Evolutionary conservation across 495 filamentous ascomycete genomes (phyloP), one percentile per base, ranked within the genome.

Genomic region (Astrothelium macrocarpum): DNA sequence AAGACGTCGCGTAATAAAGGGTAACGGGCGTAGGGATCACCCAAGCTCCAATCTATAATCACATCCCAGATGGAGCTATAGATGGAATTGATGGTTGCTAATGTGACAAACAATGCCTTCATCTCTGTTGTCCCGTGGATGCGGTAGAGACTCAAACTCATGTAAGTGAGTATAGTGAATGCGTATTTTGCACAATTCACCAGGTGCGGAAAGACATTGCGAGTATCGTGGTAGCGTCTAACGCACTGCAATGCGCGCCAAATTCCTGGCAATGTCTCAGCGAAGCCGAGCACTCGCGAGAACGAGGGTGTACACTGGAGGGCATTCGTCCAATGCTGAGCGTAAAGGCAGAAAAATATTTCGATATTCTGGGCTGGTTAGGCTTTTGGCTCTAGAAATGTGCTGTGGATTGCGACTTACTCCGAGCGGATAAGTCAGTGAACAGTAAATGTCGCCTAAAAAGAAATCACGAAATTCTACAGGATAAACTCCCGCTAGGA

Each of bases 401-500:
- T 5, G 20, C 7, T 2, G n/a, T 23, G n/a, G 28, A 12, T 16
- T 29, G 59, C 1, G 39, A 84, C 90, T 79, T 81, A 95, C 90
- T 28, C 90, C 87, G 71, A 90, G 88, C 32, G 86, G 80, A 74
- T 98, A 97, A 9, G 91, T 94, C 60, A 91, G 82, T 4, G 94
- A 97, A 72, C 94, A 97, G 71, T 90, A 95, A 81, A 97, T 97
- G 71, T 98, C 94, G 18, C 94, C 94, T 0, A 97, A 80, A 74
- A 96, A 98, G 77, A 98, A 97, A 72, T 98, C 94, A 64, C 91
- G 84, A 71, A 97, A 98, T 72, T 97, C 94, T 23, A 98, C 94
- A 11, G 89, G 91, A 73, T 91, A 96, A 12, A 94, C 68, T 16
- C 94, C 94, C 20, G 94, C 88, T 25, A 90, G 80, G 56, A 95